Evolutionary conservation across 179 eudicot genomes (phyloP).

Genomic region (Sideroxylon spinosum): DNA sequence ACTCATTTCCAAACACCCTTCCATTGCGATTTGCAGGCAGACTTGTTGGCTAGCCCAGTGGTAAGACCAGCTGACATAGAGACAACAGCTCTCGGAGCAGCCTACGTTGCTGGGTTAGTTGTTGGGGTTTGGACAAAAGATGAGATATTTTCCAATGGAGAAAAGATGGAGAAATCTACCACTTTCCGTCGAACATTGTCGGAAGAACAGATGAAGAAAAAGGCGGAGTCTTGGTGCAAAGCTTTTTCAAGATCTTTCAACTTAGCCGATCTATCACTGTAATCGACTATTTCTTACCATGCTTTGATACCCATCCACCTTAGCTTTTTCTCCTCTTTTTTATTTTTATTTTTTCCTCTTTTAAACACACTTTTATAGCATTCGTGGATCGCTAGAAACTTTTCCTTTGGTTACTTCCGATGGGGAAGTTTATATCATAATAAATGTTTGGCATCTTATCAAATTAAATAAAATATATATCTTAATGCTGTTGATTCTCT

Average conservation of each 20-base stretch:
- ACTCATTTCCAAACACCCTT: no score
- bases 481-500: no score
- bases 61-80: constrained; percentile 85
- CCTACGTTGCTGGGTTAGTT: constrained; percentile 94
- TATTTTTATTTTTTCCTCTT: background rate
- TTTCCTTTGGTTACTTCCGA: no score
- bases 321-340: no score
- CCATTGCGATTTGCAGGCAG: constrained; percentile 50
- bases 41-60: constrained; percentile 76
- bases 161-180: constrained; percentile 53
- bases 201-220: constrained; percentile 64
- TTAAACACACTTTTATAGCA: no score
- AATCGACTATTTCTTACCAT: background rate
- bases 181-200: constrained; percentile 46
- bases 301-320: background rate
- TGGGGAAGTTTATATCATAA: no score
- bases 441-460: no score
- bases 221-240: constrained; percentile 90
- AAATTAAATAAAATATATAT: no score
- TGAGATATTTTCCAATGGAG: constrained; percentile 58
- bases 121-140: constrained; percentile 85
- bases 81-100: constrained; percentile 96
- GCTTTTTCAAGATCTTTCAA: constrained; percentile 77
- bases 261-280: constrained; percentile 75
- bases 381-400: no score